phyloP scores from a whole-genome alignment of 805 yeast genomes.

The Nakazawaea sp. region DNA sequence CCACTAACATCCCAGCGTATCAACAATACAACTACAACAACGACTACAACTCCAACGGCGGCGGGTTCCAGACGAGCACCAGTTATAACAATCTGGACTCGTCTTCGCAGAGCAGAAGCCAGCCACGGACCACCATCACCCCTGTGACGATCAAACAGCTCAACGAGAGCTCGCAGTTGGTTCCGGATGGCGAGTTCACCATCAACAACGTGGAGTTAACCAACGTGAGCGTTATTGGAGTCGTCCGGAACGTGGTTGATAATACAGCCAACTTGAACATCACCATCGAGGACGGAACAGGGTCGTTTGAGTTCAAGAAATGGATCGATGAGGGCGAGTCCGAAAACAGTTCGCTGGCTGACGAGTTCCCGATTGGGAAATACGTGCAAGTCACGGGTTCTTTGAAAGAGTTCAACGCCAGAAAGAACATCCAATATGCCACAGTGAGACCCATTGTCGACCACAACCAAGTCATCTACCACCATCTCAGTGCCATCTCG shows the following conservation, averaged over 20 bases:
- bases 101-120: conserved; percentile 19
- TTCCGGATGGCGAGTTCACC: conserved; percentile 63
- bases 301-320: conserved; percentile 53
- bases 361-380: conserved; percentile 41
- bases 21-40: conserved; percentile 31
- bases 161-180: conserved; percentile 50
- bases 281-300: conserved; percentile 77
- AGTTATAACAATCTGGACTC: conserved; percentile 9
- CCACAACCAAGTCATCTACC: conserved; percentile 64
- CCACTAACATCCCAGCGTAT: conserved; percentile 16
- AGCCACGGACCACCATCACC: conserved; percentile 31
- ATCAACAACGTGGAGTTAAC: conserved; percentile 54
- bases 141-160: conserved; percentile 77
- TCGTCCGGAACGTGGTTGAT: conserved; percentile 58
- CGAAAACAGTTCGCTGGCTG: conserved; percentile 19
- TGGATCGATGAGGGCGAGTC: conserved; percentile 46
- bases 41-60: conserved; percentile 23
- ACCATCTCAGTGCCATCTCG: conserved; percentile 56
- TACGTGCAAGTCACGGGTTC: conserved; percentile 58
- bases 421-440: conserved; percentile 59
- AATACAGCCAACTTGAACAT: conserved; percentile 48
- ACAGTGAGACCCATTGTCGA: conserved; percentile 49
- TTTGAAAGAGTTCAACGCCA: conserved; percentile 53
- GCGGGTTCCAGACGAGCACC: conserved; percentile 23
- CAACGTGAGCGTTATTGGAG: conserved; percentile 62